Evolutionary conservation across 176 grass and related monocot species (phyloP).

Genomic region (Oryza officinalis): DNA sequence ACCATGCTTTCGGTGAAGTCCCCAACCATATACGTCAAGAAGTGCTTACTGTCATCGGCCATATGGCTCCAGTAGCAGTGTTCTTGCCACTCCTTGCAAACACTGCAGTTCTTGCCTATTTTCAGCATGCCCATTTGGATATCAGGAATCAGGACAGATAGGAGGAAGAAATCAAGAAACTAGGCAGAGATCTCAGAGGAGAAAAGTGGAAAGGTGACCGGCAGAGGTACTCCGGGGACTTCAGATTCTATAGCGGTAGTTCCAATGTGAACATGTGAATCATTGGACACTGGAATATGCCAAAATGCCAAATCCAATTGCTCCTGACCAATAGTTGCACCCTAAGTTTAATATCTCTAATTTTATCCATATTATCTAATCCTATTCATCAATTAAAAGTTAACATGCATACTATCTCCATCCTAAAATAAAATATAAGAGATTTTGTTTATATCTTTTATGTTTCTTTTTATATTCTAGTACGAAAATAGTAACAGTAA

Average conservation of each 20-base stretch:
- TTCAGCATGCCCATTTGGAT: neutral
- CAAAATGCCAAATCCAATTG: too few relatives aligned
- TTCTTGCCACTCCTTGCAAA: constrained; percentile 36
- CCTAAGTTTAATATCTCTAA: too few relatives aligned
- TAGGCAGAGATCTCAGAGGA: neutral
- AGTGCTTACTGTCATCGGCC: constrained; percentile 46
- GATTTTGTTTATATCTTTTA: too few relatives aligned
- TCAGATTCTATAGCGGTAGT: neutral
- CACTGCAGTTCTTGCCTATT: neutral
- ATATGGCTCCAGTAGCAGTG: constrained; percentile 60
- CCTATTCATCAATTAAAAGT: too few relatives aligned
- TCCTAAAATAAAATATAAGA: too few relatives aligned
- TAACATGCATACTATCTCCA: too few relatives aligned
- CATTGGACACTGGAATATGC: neutral
- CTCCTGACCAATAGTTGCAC: too few relatives aligned
- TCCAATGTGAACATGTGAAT: neutral
- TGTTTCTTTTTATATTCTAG: too few relatives aligned
- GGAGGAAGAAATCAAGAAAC: neutral
- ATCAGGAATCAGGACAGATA: neutral
- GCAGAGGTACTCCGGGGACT: neutral
- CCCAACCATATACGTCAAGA: constrained; percentile 41
- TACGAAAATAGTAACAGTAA: too few relatives aligned
- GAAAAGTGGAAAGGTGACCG: neutral
- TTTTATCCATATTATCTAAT: too few relatives aligned
- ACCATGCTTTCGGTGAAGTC: constrained; percentile 49